Evolutionary conservation across 345 rosid species (phyloP).

Genomic region (Erucastrum elatum): DNA sequence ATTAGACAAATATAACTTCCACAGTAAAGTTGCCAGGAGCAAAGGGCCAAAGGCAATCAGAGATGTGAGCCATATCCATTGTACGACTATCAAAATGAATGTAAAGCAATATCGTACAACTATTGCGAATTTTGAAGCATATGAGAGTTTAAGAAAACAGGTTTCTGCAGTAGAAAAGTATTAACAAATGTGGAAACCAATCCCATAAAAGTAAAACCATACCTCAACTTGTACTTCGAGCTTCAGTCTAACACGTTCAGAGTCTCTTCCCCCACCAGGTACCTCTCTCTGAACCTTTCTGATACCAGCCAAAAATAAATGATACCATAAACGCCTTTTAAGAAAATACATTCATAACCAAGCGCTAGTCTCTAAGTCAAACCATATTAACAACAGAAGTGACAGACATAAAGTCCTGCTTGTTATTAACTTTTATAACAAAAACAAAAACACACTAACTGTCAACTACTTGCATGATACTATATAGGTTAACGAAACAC

Average conservation of each 20-base stretch:
- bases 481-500: neutral
- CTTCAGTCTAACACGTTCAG: conserved; percentile 76
- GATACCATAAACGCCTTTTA: neutral
- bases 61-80: no score
- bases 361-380: no score
- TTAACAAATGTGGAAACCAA: neutral
- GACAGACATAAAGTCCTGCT: neutral
- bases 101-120: neutral
- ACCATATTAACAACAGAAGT: neutral
- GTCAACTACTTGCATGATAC: neutral
- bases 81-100: neutral
- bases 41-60: neutral
- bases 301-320: neutral
- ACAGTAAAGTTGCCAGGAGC: neutral
- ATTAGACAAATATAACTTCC: neutral
- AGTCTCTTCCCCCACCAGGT: conserved; percentile 83
- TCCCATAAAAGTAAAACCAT: neutral
- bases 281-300: conserved; percentile 83
- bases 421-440: neutral
- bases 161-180: neutral
- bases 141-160: neutral
- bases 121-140: neutral
- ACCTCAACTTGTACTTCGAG: conserved; percentile 90
- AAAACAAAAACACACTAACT: neutral
- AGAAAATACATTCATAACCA: neutral